Evolutionary conservation across 768 basidiomycete species (phyloP).

Genomic region (Rhodotorula graminis): DNA sequence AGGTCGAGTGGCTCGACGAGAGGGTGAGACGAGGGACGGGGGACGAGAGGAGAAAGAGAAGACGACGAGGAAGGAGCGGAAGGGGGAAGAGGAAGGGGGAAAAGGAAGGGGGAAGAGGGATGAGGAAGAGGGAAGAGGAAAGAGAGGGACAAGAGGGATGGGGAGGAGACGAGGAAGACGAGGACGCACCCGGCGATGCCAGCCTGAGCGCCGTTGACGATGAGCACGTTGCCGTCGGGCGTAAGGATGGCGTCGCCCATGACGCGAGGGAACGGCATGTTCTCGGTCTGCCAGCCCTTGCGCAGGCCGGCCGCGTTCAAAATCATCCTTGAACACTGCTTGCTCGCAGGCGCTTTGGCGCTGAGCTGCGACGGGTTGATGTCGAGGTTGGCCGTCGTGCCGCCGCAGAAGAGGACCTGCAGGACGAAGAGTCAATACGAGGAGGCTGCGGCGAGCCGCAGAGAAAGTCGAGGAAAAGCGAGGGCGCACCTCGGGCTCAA

Average conservation of each 20-base stretch:
- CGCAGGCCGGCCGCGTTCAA: constrained; percentile 44
- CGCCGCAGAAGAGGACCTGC: constrained; percentile 72
- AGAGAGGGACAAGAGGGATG: no score
- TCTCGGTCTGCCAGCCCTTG: constrained; percentile 47
- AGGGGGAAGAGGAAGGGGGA: no score
- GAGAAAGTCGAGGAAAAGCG: constrained; percentile 57
- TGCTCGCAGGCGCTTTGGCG: constrained; percentile 42
- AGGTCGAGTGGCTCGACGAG: no score
- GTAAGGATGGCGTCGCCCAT: constrained; percentile 54
- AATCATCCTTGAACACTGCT: constrained; percentile 50
- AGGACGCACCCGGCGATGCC: constrained; percentile 14
- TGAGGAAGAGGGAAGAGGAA: no score
- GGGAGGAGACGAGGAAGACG: no score
- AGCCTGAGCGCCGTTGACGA: constrained; percentile 37
- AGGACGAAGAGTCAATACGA: no score
- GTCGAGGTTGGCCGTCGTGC: constrained; percentile 46
- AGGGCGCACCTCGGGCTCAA: constrained; percentile 45
- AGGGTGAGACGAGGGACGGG: no score
- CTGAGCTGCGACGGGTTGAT: constrained; percentile 29
- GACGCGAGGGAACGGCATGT: constrained; percentile 45
- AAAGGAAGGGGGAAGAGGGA: no score
- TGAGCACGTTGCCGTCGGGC: constrained; percentile 59
- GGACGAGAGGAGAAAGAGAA: no score
- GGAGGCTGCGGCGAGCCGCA: no score
- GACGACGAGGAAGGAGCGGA: no score